phyloP scores from a whole-genome alignment of 1,284 basidiomycete genomes.

The Papiliotrema fonsecae region DNA sequence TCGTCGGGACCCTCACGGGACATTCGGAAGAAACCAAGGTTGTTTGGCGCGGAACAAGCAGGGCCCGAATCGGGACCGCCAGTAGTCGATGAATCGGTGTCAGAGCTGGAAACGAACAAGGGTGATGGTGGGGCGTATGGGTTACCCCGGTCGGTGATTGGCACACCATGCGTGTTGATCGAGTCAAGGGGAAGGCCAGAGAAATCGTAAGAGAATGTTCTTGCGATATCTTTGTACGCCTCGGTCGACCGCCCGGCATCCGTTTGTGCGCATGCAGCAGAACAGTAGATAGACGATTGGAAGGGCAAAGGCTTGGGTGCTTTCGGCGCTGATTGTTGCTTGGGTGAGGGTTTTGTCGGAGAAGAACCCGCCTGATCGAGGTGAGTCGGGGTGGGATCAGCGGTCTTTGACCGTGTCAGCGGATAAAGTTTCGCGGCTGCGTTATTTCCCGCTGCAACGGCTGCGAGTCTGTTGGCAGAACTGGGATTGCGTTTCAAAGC shows the following conservation, averaged over 20 bases:
- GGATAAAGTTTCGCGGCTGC: conserved; percentile 20
- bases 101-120: conserved; percentile 37
- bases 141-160: conserved; percentile 11
- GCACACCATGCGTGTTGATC: conserved; percentile 9
- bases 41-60: conserved; percentile 35
- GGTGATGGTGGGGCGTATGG: conserved; percentile 37
- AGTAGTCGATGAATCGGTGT: conserved; percentile 32
- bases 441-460: conserved; percentile 18
- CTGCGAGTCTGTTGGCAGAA: conserved; percentile 23
- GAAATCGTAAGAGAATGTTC: conserved; percentile 26
- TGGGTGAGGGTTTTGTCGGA: conserved; percentile 4
- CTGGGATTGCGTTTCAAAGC: conserved; percentile 25
- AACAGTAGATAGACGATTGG: conserved; percentile 41
- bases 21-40: conserved; percentile 37
- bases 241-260: conserved; percentile 28
- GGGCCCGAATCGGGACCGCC: conserved; percentile 14
- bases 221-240: conserved; percentile 28
- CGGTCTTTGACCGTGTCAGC: conserved; percentile 28
- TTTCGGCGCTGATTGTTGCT: conserved; percentile 1
- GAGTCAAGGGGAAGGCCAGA: conserved; percentile 5
- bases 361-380: conserved; percentile 4
- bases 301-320: conserved; percentile 8
- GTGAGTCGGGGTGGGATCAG: conserved; percentile 12
- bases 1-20: conserved; percentile 33
- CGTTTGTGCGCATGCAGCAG: conserved; percentile 24